phyloP scores from a whole-genome alignment of 2,329 filamentous ascomycete genomes.

The Emmonsiellopsis sp. region DNA sequence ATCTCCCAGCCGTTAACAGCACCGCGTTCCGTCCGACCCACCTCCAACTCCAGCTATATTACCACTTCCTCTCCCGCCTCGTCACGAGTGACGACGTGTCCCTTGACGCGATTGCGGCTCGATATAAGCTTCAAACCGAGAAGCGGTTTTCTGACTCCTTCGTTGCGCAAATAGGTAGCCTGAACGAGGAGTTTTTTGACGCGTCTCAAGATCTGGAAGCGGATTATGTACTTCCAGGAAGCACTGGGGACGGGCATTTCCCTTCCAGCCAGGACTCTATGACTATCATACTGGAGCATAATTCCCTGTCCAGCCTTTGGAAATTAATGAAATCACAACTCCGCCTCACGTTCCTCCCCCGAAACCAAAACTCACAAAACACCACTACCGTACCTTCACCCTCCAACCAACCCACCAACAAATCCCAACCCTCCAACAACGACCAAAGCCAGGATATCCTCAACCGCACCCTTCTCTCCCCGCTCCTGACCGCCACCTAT shows the following conservation, averaged over 20 bases:
- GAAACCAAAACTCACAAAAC: conserved; percentile 3
- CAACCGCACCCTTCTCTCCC: conserved; percentile 30
- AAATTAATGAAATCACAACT: conserved; percentile 54
- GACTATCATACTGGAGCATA: conserved; percentile 48
- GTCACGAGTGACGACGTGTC: conserved; percentile 58
- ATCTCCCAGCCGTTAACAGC: conserved; percentile 50
- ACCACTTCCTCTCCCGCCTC: conserved; percentile 69
- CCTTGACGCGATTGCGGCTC: conserved; percentile 57
- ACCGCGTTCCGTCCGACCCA: conserved; percentile 63
- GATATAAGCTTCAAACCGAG: conserved; percentile 60
- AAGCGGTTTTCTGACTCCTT: conserved; percentile 69
- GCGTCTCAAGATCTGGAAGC: conserved; percentile 25
- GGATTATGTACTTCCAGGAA: conserved; percentile 16
- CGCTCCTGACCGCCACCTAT: conserved; percentile 36
- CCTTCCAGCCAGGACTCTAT: conserved; percentile 35
- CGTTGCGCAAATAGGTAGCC: conserved; percentile 60
- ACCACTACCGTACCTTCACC: conserved; percentile 23
- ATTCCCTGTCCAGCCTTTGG: conserved; percentile 54
- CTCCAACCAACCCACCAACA: conserved; percentile 25
- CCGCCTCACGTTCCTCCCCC: conserved; percentile 38
- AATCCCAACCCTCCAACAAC: conserved; percentile 16
- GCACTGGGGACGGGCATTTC: conserved; percentile 7
- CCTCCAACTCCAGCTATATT: conserved; percentile 86
- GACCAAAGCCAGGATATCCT: conserved; percentile 7
- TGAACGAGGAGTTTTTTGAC: conserved; percentile 61